Evolutionary conservation across 192 early-diverging fungal species (phyloP), one percentile per base, ranked within the genome.

Genomic region (Ambispora gerdemannii): DNA sequence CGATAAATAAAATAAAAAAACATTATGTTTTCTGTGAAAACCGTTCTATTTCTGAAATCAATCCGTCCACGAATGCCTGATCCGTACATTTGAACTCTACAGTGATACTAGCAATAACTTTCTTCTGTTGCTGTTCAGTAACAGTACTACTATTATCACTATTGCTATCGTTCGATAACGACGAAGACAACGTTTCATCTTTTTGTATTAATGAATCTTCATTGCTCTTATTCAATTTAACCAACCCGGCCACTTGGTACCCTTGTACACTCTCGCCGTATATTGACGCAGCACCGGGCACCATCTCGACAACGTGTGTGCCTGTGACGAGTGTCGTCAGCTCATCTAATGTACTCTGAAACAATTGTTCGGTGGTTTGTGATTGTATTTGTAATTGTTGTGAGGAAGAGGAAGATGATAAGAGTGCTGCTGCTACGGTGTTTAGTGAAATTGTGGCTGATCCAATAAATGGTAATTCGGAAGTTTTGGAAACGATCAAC

Each of bases 41-140:
- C 6, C 56, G 53, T 20, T 74, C 66, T 4, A 82, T 71, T 56
- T 82, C 80, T 22, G 50, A 74, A 3, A 70, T 65, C 36, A 82
- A 74, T 1, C 80, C 84, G 51, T 81, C 72, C 2, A 86, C 59
- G 55, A 88, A 79, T 43, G 72, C 72, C 47, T 82, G 77, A n/a
- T 86, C 83, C 11, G 84, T 83, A 69, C 80, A 79, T 70, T 86
- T 84, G 62, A 86, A 63, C 66, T 84, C 83, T 32, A 86, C 70
- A 19, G 74, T 78, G n/a, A 86, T 72, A 4, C 76, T 73, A 25
- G 50, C 72, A 33, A 70, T 77, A 24, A 32, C 35, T 17, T 51
- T 76, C 4, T 28, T 53, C 13, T 50, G 43, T 22, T 11, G 49
- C 28, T 47, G 52, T 63, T 82, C 74, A 55, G 51, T 24, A 71